Evolutionary conservation across 352 stramenopile genomes (phyloP), one percentile per base, ranked within the genome.

Genomic region (Pythium sp.): DNA sequence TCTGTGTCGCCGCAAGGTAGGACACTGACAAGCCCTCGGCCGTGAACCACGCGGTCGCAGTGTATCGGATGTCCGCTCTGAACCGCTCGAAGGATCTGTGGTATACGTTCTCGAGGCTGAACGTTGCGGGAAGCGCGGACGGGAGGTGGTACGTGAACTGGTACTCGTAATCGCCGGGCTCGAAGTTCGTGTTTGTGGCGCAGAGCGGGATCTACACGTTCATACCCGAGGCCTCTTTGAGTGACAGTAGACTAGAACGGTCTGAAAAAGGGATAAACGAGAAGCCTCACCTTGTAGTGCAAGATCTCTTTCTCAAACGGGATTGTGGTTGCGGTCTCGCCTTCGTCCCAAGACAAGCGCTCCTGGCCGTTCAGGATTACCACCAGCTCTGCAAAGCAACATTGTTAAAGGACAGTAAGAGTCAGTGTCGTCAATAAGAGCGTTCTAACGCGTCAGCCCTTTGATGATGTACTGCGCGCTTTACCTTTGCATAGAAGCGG

Each of bases 41-140:
- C 9, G 65, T 65, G 58, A 70, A n/a, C 65, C 65, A 70, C 65
- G 58, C 65, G 1, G 65, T 65, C 5, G 65, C 65, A 34, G 65
- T 54, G 58, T 70, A 70, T 14, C 36, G 43, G 32, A 65, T 54
- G 18, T 70, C 65, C 15, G 62, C 57, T 22, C 26, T 58, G 5
- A 70, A 34, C 9, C 65, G 65, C 49, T 70, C 65, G 9, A 70
- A 53, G 9, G 65, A 38, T 11, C 65, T 56, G 24, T 54, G 30
- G 22, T 70, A 70, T 14, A 65, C 58, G 57, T 70, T 65, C 65
- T 70, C 65, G 26, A 70, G 46, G 24, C 38, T 65, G 58, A 70
- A 65, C 12, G 41, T 62, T 36, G 65, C 30, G 14, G 65, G 65
- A 0, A 70, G 38, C 1, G 57, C 36, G 7, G 47, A 34, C 7